A percentile compares a stretch with the other conserved stretches of the same genome.
Conservation (phyloP, 2,329 filamentous ascomycete genomes). For the Purpureocillium lavendulum region DNA sequence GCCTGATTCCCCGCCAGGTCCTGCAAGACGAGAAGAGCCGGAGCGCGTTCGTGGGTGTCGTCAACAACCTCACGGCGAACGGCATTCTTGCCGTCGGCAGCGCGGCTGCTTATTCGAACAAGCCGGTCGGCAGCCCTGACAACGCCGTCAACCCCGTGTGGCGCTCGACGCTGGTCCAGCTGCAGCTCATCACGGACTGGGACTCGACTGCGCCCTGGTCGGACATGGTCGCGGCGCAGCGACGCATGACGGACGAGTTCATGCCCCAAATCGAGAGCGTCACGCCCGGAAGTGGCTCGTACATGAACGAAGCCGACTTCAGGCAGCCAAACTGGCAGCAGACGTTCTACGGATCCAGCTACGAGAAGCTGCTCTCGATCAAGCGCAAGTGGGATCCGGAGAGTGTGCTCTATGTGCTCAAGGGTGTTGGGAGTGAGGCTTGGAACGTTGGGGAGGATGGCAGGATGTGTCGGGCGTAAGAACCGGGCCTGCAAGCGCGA, state of each 20-base stretch:
- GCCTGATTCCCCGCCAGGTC: conserved; percentile 29
- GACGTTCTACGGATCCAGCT: conserved; percentile 38
- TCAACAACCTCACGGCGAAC: background rate
- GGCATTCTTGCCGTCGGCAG: background rate
- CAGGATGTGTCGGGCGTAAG: conserved; percentile 25
- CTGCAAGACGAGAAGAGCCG: conserved; percentile 7
- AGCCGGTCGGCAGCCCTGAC: background rate
- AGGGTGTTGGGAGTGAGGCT: conserved; percentile 43
- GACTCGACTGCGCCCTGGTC: too few relatives aligned
- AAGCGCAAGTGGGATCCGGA: conserved; percentile 43
- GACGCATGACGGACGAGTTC: conserved; percentile 22
- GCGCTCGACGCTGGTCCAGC: background rate
- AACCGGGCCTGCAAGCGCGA: background rate
- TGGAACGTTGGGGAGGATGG: conserved; percentile 33
- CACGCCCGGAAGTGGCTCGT: conserved; percentile 33
- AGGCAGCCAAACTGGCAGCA: conserved; percentile 31
- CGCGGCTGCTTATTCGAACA: background rate
- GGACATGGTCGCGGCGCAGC: too few relatives aligned
- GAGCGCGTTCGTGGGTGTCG: background rate
- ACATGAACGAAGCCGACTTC: conserved; percentile 45
- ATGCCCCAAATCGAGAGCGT: conserved; percentile 11
- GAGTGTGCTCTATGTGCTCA: conserved; percentile 35
- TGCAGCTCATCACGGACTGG: too few relatives aligned
- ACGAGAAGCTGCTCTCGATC: conserved; percentile 28
- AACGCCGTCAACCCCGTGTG: background rate